A percentile compares a stretch with the other conserved stretches of the same genome.
phyloP scores from a whole-genome alignment of 139 green algal species.

The Trebouxia sp. region DNA sequence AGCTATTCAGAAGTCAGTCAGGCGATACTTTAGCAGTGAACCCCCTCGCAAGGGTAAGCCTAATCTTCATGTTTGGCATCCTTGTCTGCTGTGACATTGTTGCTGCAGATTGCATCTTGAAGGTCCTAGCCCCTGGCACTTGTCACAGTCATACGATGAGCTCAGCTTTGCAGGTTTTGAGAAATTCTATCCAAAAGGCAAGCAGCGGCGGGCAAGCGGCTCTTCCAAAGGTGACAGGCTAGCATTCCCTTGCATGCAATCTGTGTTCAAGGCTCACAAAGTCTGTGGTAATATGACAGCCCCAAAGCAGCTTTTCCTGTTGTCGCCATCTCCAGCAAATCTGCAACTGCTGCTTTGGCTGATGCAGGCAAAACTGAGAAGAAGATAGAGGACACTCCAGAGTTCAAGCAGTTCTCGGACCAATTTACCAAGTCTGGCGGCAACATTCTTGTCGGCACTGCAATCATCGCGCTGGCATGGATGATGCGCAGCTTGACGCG shows the following conservation, averaged over 20 bases:
- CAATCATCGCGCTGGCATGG: neutral
- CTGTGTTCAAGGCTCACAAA: too few relatives aligned
- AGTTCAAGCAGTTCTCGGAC: neutral
- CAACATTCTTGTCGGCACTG: neutral
- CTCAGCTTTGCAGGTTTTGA: constrained; percentile 16
- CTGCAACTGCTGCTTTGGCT: neutral
- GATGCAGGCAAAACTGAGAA: constrained; percentile 16
- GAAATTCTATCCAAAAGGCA: constrained; percentile 22
- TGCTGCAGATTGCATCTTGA: too few relatives aligned
- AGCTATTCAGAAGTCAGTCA: neutral
- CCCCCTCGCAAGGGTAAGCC: constrained; percentile 18
- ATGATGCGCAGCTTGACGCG: constrained; percentile 18
- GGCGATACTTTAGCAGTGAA: constrained; percentile 22
- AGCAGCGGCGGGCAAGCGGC: neutral
- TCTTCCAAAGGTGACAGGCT: neutral
- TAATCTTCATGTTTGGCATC: too few relatives aligned
- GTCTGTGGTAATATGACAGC: too few relatives aligned
- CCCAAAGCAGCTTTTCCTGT: too few relatives aligned
- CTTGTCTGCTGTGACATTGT: too few relatives aligned
- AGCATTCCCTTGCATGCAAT: neutral
- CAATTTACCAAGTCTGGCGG: neutral
- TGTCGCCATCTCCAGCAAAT: too few relatives aligned
- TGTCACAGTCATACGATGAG: too few relatives aligned
- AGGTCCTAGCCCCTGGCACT: too few relatives aligned
- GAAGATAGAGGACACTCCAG: neutral